Base-by-base conservation (phyloP, 2,329 filamentous ascomycete species). In the Venturia nashicola region DNA sequence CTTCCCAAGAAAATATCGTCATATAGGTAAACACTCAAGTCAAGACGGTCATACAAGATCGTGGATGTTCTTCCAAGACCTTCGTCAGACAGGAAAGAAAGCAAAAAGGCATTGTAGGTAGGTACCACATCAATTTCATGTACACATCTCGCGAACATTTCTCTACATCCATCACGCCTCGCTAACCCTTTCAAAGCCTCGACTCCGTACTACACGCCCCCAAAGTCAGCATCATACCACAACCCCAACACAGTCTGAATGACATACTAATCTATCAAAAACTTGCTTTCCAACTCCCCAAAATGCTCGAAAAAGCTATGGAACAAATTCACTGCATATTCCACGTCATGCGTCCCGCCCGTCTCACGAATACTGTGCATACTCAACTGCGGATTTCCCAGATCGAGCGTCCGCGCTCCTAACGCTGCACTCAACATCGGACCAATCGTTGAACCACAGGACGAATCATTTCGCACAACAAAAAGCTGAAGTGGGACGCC, bases 281-380 rank as follows among this genome's bases (percentile, higher is more conserved):
- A 93, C 75, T 85, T 93, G 68, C 83, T 80, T 78, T 96, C 90
- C 69, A 97, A 74, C 67, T 85, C 83, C n/a, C 88, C 88, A 73
- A 91, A 99, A 72, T 89, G 83, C 69, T 87, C 81, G 73, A 96
- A 92, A 77, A 97, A 99, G 69, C 87, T 85, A 68, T 88, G 86
- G 75, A 99, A 97, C 62, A 99, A 74, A 71, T 88, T 87, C 67
- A 96, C 86, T 0, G 90, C 89, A 76, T 94, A 85, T 69, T 89
- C 89, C 0, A 97, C 88, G 76, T 99, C 93, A 70, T 91, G 85
- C 1, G 88, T 86, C 46, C 94, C 94, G 32, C 90, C 89, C 54
- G 90, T 96, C 81, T 97, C 94, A 63, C 94, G 86, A 71, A 97
- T 97, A 72, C 89, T 94, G 77, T 97, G 93, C 94, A 97, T 97